Percentiles rank a stretch among this genome's conserved stretches.
Evolutionary conservation across 345 rosid genomes (phyloP).

Genomic region (Pelargonium nanum): DNA sequence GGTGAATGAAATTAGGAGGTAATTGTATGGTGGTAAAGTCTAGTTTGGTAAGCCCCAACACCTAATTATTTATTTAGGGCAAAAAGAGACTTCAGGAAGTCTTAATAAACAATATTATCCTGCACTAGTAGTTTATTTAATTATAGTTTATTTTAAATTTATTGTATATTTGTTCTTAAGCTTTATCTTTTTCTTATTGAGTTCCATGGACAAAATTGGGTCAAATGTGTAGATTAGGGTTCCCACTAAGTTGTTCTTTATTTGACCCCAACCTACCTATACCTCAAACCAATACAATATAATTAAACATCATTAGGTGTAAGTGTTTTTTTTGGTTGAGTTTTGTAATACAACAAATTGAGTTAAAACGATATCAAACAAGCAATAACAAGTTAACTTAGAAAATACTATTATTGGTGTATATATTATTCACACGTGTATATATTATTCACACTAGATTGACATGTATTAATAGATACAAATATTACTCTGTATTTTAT

Average conservation of each 20-base stretch:
- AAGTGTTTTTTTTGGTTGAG: no score
- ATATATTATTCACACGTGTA: no score
- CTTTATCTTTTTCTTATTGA: background rate
- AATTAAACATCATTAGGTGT: no score
- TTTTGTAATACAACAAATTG: no score
- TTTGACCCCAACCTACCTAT: background rate
- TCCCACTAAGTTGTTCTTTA: background rate
- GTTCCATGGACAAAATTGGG: background rate
- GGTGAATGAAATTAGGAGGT: background rate
- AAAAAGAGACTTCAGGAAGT: background rate
- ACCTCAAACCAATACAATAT: background rate
- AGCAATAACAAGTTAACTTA: no score
- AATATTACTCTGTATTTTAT: no score
- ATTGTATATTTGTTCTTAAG: background rate
- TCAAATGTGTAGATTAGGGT: background rate
- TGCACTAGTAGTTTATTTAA: background rate
- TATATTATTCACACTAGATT: no score
- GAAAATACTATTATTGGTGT: no score
- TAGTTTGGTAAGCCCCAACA: background rate
- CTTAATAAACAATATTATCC: background rate
- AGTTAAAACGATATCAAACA: no score
- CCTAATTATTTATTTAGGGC: background rate
- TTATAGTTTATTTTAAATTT: no score
- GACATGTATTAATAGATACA: no score
- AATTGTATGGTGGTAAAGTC: background rate